These are phyloP conservation scores for Crataegus laevigata DNA, from an alignment of 306 rosid species.

Conservation along the genomic window DNA sequence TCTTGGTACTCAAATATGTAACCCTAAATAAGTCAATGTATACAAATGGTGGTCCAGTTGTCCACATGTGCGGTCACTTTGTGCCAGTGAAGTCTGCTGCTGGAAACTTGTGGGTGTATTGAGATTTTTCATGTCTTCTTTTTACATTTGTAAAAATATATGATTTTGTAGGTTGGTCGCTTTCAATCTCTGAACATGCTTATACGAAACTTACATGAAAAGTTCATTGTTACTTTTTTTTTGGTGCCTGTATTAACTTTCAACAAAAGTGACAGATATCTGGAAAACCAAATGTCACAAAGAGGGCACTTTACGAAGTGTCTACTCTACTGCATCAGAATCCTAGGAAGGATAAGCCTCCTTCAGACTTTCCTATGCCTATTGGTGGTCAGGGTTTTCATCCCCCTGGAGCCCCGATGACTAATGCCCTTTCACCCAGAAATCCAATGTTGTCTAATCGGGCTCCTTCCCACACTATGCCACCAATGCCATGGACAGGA, in stretches of 20 bases:
- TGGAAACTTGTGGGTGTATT: neutral
- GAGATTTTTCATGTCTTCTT: neutral
- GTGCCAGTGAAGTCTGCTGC: neutral
- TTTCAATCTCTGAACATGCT: neutral
- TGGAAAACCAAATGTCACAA: constrained; percentile 24
- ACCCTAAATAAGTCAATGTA: neutral
- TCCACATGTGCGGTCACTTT: neutral
- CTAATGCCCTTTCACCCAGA: constrained; percentile 10
- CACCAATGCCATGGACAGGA: constrained; percentile 16
- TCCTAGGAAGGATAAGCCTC: constrained; percentile 30
- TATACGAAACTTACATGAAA: neutral
- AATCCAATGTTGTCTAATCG: constrained; percentile 23
- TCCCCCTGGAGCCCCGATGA: constrained; percentile 13
- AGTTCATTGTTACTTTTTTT: neutral
- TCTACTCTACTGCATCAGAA: constrained; percentile 29
- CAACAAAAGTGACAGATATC: constrained; percentile 25
- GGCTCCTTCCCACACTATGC: constrained; percentile 4
- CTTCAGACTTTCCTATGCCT: constrained; percentile 10
- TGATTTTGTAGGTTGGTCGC: neutral
- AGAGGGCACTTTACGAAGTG: constrained; percentile 30
- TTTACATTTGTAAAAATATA: neutral
- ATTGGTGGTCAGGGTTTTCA: constrained; percentile 18
- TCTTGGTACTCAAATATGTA: neutral
- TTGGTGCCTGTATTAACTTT: constrained; percentile 5
- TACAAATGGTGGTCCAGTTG: neutral